Percentiles rank a stretch among this genome's conserved stretches.
These are phyloP conservation scores for Trichoderma cornu-damae DNA, from an alignment of 2,329 filamentous ascomycete species.

Conservation along the genomic window DNA sequence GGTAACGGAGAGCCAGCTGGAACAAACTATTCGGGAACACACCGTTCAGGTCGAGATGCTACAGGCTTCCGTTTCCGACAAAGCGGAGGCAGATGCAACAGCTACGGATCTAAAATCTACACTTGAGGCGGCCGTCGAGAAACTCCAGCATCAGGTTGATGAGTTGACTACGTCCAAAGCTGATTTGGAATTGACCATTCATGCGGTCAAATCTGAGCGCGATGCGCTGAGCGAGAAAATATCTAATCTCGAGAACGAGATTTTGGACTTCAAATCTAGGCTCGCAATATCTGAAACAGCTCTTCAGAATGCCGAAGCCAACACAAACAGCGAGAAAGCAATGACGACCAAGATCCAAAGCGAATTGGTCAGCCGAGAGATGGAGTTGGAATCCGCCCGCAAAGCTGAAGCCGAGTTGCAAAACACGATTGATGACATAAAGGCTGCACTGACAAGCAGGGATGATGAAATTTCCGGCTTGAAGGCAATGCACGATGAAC, in stretches of 20 bases:
- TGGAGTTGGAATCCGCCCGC: slow-evolving; percentile 43
- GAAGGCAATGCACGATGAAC: slow-evolving; percentile 52
- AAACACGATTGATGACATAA: slow-evolving; percentile 44
- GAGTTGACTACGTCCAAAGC: slow-evolving; percentile 45
- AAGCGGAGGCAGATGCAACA: slow-evolving; percentile 48
- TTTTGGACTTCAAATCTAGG: slow-evolving; percentile 47
- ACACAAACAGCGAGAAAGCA: slow-evolving; percentile 41
- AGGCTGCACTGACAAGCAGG: slow-evolving; percentile 44
- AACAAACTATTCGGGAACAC: slow-evolving; percentile 44
- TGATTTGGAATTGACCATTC: slow-evolving; percentile 42
- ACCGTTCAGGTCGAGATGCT: slow-evolving; percentile 46
- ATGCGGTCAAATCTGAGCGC: slow-evolving; percentile 41
- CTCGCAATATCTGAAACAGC: slow-evolving; percentile 45
- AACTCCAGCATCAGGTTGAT: slow-evolving; percentile 52
- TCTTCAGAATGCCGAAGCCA: slow-evolving; percentile 38
- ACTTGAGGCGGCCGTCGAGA: slow-evolving; percentile 45
- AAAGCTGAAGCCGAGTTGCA: slow-evolving; percentile 40
- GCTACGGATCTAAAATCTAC: slow-evolving; percentile 46
- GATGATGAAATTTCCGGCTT: slow-evolving; percentile 47
- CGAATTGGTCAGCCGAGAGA: slow-evolving; percentile 40
- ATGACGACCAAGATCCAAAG: slow-evolving; percentile 38
- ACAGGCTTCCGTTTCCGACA: slow-evolving; percentile 44
- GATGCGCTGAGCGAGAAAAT: slow-evolving; percentile 44
- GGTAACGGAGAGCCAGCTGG: slow-evolving; percentile 32
- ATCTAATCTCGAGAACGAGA: slow-evolving; percentile 47